Evolutionary conservation across 1,284 basidiomycete species (phyloP).

Genomic region (Puccinia polysora): DNA sequence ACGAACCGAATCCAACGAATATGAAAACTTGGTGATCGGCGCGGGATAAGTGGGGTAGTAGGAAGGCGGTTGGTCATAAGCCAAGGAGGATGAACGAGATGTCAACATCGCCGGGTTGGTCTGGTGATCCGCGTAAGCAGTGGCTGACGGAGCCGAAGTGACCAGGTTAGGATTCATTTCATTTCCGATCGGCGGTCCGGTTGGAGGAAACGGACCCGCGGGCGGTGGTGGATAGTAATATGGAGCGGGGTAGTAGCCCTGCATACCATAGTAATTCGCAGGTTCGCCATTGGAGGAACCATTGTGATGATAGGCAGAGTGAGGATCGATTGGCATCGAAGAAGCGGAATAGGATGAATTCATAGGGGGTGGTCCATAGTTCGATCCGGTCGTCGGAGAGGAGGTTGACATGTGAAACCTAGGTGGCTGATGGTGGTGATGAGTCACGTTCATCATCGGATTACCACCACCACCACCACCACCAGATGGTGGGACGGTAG

Average conservation of each 20-base stretch:
- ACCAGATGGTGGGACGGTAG: neutral
- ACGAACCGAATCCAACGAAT: conserved; percentile 6
- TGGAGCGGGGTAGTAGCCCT: conserved; percentile 6
- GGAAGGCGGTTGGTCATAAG: neutral
- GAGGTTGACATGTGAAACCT: neutral
- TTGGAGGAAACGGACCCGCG: neutral
- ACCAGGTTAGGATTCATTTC: neutral
- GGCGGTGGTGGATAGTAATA: conserved; percentile 3
- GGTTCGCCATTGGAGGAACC: no score
- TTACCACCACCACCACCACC: neutral
- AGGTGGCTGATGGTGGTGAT: neutral
- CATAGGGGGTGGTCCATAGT: neutral
- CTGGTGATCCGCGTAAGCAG: no score
- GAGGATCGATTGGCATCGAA: neutral
- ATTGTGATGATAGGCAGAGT: neutral
- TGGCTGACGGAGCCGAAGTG: neutral
- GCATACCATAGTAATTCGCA: conserved; percentile 16
- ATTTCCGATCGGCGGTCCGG: neutral
- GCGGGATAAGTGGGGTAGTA: neutral
- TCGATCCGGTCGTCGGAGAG: neutral
- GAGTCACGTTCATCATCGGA: neutral
- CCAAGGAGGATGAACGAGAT: neutral
- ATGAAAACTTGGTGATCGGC: neutral
- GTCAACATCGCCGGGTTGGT: no score
- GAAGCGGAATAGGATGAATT: neutral